Evolutionary conservation across 176 grass and related monocot species (phyloP).

Genomic region (Oryza brachyantha): DNA sequence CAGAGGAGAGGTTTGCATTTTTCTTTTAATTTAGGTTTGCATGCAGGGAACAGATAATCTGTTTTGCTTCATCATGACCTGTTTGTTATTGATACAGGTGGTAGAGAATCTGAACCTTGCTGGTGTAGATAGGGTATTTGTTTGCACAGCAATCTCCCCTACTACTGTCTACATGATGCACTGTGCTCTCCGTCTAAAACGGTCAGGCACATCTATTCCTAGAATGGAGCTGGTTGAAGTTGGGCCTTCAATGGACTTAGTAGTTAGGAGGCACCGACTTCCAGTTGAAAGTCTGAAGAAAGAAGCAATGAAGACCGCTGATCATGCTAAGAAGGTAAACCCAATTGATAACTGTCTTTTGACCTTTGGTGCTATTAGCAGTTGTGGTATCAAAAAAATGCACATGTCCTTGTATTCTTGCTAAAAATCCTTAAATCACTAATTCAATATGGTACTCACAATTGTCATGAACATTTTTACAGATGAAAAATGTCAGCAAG

Average conservation of each 20-base stretch:
- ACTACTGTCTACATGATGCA: constrained; percentile 73
- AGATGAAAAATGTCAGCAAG: constrained; percentile 83
- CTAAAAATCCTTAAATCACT: neutral
- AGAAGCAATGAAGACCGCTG: constrained; percentile 75
- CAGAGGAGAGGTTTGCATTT: constrained; percentile 67
- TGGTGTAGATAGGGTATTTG: constrained; percentile 72
- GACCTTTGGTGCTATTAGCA: neutral
- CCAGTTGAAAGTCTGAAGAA: constrained; percentile 75
- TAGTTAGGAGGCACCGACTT: constrained; percentile 56
- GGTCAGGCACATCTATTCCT: constrained; percentile 74
- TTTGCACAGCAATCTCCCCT: constrained; percentile 77
- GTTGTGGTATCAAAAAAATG: neutral
- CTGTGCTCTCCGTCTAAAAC: constrained; percentile 80
- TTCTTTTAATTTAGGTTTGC: neutral
- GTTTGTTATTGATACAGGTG: constrained; percentile 50
- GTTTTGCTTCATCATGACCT: neutral
- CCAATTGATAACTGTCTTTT: constrained; percentile 11
- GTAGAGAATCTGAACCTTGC: constrained; percentile 88
- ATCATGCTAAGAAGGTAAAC: constrained; percentile 61
- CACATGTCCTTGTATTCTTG: neutral
- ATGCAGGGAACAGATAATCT: neutral
- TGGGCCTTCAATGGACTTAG: constrained; percentile 87
- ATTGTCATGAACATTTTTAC: constrained; percentile 27
- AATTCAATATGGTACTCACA: neutral
- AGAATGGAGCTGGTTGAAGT: constrained; percentile 96